Conservation (phyloP, 768 basidiomycete species). For the Omphalotus guepiniiformis region DNA sequence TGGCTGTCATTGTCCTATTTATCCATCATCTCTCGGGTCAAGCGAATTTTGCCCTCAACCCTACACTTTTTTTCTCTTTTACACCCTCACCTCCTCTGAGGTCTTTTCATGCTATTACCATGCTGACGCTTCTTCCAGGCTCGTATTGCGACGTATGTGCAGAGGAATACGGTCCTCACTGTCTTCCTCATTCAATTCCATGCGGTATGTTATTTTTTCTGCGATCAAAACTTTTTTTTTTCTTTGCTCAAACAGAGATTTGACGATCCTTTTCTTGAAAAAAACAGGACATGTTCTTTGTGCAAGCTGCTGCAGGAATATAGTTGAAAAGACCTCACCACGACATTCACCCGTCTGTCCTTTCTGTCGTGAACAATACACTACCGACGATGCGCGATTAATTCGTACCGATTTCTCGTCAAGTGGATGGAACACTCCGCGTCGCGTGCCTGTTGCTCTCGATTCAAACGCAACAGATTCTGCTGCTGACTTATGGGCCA, state of each 20-base stretch:
- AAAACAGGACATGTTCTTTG: slow-evolving; percentile 82
- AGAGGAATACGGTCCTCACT: slow-evolving; percentile 75
- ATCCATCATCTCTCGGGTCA: slow-evolving; percentile 37
- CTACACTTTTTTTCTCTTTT: slow-evolving; percentile 25
- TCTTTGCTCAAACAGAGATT: neutral
- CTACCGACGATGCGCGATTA: slow-evolving; percentile 60
- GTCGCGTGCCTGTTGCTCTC: slow-evolving; percentile 48
- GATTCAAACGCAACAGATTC: slow-evolving; percentile 38
- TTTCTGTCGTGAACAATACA: slow-evolving; percentile 78
- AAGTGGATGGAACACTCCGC: slow-evolving; percentile 66
- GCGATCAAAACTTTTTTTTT: slow-evolving; percentile 15
- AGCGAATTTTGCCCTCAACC: slow-evolving; percentile 40
- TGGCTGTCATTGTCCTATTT: slow-evolving; percentile 44
- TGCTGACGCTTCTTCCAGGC: slow-evolving; percentile 81
- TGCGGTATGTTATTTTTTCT: slow-evolving; percentile 55
- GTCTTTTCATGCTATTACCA: slow-evolving; percentile 39
- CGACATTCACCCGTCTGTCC: slow-evolving; percentile 74
- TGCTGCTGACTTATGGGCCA: slow-evolving; percentile 36
- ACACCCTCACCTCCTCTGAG: slow-evolving; percentile 32
- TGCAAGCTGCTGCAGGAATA: slow-evolving; percentile 70
- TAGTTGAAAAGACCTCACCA: slow-evolving; percentile 74
- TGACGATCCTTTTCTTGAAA: slow-evolving; percentile 12
- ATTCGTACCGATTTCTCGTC: slow-evolving; percentile 76
- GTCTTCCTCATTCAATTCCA: slow-evolving; percentile 74
- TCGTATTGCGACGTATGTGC: slow-evolving; percentile 89